Conservation (phyloP, 352 stramenopile species). For the Paralagenidium karlingii region DNA sequence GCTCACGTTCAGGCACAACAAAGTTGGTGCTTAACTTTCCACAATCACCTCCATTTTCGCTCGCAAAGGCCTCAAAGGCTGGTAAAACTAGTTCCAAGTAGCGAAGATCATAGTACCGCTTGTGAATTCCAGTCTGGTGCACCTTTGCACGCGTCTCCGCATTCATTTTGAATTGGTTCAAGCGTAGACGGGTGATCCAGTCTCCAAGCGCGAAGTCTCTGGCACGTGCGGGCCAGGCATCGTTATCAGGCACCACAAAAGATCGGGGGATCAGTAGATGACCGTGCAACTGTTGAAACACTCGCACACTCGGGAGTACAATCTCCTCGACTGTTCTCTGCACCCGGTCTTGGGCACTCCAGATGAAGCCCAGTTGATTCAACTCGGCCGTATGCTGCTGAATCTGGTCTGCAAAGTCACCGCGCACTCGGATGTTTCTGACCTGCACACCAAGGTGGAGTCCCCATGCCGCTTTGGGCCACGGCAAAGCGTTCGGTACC, state of each 20-base stretch:
- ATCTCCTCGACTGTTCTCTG: conserved; percentile 35
- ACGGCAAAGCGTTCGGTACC: conserved; percentile 57
- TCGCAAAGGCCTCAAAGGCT: conserved; percentile 43
- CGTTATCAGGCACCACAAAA: conserved; percentile 52
- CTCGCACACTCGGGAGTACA: conserved; percentile 41
- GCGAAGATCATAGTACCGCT: conserved; percentile 56
- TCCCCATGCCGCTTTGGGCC: conserved; percentile 73
- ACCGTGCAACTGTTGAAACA: conserved; percentile 29
- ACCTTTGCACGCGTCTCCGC: conserved; percentile 27
- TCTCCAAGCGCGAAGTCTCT: conserved; percentile 51
- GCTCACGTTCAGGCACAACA: conserved; percentile 33
- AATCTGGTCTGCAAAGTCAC: conserved; percentile 72
- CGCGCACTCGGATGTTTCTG: conserved; percentile 78
- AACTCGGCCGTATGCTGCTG: conserved; percentile 54
- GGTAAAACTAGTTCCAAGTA: conserved; percentile 54
- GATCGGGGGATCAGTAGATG: conserved; percentile 40
- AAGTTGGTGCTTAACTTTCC: conserved; percentile 64
- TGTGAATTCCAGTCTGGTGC: conserved; percentile 52
- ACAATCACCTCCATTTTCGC: conserved; percentile 36
- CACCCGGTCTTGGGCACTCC: conserved; percentile 63
- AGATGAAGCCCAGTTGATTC: conserved; percentile 87
- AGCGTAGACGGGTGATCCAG: conserved; percentile 59
- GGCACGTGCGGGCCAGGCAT: conserved; percentile 34
- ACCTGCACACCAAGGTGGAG: conserved; percentile 84
- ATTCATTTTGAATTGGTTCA: conserved; percentile 25